phyloP scores from a whole-genome alignment of 495 filamentous ascomycete species.

The Aspergillus cavernicola region DNA sequence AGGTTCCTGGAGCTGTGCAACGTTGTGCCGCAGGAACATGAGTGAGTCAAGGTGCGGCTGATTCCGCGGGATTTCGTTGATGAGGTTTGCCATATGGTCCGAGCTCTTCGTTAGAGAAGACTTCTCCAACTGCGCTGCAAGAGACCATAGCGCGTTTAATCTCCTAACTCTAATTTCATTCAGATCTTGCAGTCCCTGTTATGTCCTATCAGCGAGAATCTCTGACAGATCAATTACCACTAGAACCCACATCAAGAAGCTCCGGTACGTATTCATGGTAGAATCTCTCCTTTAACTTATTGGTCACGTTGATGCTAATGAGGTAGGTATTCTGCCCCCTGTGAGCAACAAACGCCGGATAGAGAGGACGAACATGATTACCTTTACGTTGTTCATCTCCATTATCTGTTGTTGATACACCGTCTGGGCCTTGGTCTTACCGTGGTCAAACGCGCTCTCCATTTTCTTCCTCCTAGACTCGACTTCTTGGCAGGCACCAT shows the following conservation, averaged over 20 bases:
- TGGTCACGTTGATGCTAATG: slow-evolving; percentile 91
- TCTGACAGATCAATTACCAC: not conserved
- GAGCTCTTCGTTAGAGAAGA: slow-evolving; percentile 65
- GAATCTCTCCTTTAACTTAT: slow-evolving; percentile 94
- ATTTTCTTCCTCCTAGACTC: slow-evolving; percentile 92
- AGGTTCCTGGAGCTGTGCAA: slow-evolving; percentile 75
- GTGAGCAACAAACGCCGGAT: slow-evolving; percentile 16
- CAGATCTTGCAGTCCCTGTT: slow-evolving; percentile 75
- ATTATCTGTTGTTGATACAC: slow-evolving; percentile 83
- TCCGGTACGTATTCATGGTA: slow-evolving; percentile 97
- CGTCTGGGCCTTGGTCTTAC: slow-evolving; percentile 77
- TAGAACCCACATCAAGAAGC: slow-evolving; percentile 71
- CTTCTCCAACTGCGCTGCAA: slow-evolving; percentile 74
- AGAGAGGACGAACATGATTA: slow-evolving; percentile 18
- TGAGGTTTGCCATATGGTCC: slow-evolving; percentile 64
- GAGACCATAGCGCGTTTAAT: slow-evolving; percentile 81
- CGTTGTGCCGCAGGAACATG: slow-evolving; percentile 96
- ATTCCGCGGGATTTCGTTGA: slow-evolving; percentile 83
- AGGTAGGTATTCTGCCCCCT: slow-evolving; percentile 78
- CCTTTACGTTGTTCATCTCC: slow-evolving; percentile 96
- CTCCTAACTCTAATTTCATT: slow-evolving; percentile 81
- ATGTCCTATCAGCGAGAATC: not conserved
- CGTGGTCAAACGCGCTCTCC: slow-evolving; percentile 81
- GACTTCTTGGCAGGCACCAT: slow-evolving; percentile 88
- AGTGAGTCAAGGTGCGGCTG: slow-evolving; percentile 84